Conservation (phyloP, 2,329 filamentous ascomycete species). For the Stagonosporopsis rhizophila region DNA sequence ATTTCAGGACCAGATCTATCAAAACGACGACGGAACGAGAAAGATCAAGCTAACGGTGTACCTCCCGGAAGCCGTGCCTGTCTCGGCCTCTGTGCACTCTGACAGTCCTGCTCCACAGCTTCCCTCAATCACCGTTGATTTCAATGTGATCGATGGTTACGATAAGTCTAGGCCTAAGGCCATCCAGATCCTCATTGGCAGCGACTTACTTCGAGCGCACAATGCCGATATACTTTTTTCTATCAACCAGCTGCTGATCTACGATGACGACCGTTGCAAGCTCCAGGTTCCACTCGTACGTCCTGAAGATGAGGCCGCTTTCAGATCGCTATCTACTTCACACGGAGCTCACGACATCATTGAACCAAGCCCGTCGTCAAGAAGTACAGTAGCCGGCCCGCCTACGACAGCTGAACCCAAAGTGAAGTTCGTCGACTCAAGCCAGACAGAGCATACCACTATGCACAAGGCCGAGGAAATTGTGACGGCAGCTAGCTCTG, state of each 20-base stretch:
- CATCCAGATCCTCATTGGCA: constrained; percentile 89
- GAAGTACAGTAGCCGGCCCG: not conserved
- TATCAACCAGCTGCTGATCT: constrained; percentile 85
- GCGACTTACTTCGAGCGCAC: constrained; percentile 82
- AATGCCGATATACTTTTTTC: constrained; percentile 93
- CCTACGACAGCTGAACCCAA: constrained; percentile 4
- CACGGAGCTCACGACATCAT: constrained; percentile 23
- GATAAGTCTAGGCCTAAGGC: constrained; percentile 61
- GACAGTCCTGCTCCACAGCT: constrained; percentile 78
- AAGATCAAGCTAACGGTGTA: constrained; percentile 83
- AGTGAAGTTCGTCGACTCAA: constrained; percentile 11
- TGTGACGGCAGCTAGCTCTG: constrained; percentile 29
- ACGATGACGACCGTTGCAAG: constrained; percentile 85
- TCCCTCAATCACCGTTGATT: constrained; percentile 79
- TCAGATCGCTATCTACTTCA: constrained; percentile 76
- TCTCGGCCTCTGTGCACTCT: constrained; percentile 72
- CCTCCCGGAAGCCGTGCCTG: constrained; percentile 87
- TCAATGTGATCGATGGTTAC: constrained; percentile 72
- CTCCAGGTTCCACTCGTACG: constrained; percentile 90
- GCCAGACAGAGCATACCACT: constrained; percentile 12
- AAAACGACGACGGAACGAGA: constrained; percentile 69
- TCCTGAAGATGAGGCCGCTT: constrained; percentile 83
- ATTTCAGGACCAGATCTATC: constrained; percentile 69
- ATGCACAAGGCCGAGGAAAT: constrained; percentile 26
- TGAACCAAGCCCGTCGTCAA: not conserved